A percentile compares a stretch with the other conserved stretches of the same genome.
Evolutionary conservation across 495 filamentous ascomycete species (phyloP).

Genomic region (Penicillium ochrochloron): DNA sequence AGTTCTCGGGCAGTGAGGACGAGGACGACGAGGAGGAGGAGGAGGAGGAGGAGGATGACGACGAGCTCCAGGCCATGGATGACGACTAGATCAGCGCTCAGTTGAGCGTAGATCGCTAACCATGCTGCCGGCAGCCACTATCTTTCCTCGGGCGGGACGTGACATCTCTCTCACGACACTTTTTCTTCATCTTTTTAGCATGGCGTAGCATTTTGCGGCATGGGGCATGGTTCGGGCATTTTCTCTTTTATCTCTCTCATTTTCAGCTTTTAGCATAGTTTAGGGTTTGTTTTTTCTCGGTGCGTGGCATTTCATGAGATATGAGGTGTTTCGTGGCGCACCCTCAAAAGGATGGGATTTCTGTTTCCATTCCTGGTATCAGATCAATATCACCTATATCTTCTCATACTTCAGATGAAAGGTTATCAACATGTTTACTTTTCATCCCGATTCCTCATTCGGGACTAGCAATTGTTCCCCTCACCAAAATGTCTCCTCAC

Average conservation of each 20-base stretch:
- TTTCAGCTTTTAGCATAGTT: not conserved
- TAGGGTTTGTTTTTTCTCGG: not conserved
- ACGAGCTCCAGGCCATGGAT: not conserved
- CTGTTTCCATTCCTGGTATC: not conserved
- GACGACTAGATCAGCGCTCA: slow-evolving; percentile 14
- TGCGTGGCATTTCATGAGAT: not conserved
- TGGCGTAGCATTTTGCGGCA: not conserved
- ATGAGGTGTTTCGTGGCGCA: not conserved
- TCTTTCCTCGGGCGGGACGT: not conserved
- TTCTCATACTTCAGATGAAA: not conserved
- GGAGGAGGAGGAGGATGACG: slow-evolving; percentile 35
- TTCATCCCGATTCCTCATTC: not conserved
- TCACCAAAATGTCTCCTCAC: not conserved
- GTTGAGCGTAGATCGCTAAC: not conserved
- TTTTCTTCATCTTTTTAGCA: not conserved
- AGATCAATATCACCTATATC: not conserved
- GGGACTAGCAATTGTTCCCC: not conserved
- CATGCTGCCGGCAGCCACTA: slow-evolving; percentile 1
- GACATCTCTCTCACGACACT: not conserved
- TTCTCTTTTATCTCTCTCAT: not conserved
- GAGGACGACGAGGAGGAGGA: slow-evolving; percentile 51
- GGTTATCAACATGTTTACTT: too few relatives aligned
- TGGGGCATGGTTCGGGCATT: not conserved
- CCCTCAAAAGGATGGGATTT: too few relatives aligned
- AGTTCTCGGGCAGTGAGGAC: slow-evolving; percentile 61